phyloP scores from a whole-genome alignment of 2,329 filamentous ascomycete species.

The Phoma herbarum region DNA sequence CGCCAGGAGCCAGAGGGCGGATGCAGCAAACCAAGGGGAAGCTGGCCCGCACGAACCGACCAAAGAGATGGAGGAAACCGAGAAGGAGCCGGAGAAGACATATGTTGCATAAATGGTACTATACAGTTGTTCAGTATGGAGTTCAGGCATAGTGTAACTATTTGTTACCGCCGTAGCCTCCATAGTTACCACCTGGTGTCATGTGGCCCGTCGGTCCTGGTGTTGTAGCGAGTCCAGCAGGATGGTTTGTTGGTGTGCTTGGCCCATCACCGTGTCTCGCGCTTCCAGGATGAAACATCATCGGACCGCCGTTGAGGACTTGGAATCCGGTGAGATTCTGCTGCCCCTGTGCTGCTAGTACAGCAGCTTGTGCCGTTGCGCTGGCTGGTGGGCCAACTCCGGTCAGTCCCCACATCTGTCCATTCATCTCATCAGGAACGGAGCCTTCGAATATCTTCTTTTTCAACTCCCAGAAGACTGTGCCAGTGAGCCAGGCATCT shows the following conservation, averaged over 20 bases:
- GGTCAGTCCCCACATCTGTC: constrained; percentile 93
- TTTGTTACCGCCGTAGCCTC: constrained; percentile 55
- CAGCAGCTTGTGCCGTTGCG: constrained; percentile 60
- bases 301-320: constrained; percentile 45
- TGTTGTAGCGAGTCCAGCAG: constrained; percentile 60
- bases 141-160: constrained; percentile 7
- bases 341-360: constrained; percentile 55
- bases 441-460: constrained; percentile 86
- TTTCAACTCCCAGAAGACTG: constrained; percentile 93
- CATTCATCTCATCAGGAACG: constrained; percentile 80
- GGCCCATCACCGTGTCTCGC: constrained; percentile 61
- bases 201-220: constrained; percentile 71
- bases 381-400: constrained; percentile 64
- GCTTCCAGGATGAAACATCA: constrained; percentile 54
- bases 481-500: constrained; percentile 90
- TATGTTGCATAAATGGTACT: constrained; percentile 6
- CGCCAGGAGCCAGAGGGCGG: background rate
- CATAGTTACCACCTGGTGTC: constrained; percentile 82
- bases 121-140: constrained; percentile 17
- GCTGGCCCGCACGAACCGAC: background rate
- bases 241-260: constrained; percentile 72
- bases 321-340: constrained; percentile 43
- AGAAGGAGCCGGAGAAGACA: background rate
- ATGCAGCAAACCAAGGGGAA: background rate
- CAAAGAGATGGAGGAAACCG: background rate